Base-by-base conservation (phyloP, 768 basidiomycete species). In the Tulasnella sp. region DNA sequence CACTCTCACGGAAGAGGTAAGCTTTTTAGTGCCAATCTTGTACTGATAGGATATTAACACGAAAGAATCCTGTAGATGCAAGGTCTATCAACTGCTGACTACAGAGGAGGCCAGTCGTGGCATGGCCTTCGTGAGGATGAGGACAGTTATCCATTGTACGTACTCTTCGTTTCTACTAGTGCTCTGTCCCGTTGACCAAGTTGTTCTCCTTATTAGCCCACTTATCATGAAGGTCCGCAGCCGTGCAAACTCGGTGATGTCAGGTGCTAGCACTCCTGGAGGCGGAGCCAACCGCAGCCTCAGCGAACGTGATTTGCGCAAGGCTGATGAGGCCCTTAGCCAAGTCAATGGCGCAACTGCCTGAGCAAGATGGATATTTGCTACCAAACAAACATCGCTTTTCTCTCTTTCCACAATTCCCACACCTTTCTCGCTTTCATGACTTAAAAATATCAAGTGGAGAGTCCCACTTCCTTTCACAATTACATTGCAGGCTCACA, bases 181-280 rank as follows among this genome's bases (percentile, higher is more conserved):
- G 4, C 31, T 6, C 12, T 24, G 24, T 29, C n/a, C 16, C 16
- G 35, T 7, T 12, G 3, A 48, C 25, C 43, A 42, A 28, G 16
- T 35, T 35, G 28, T 39, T 32, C 20, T 9, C 32, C 34, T 32
- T 44, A 55, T 61, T 29, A 88, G 85, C 79, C 87, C 85, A 0
- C 69, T 91, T 53, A 83, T 87, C 20, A 84, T 87, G 79, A 91
- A 91, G 66, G 81, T 89, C 19, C 81, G 87, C 43, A 88, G 83
- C 29, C 78, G 86, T 48, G 74, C 80, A 2, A 78, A 79, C 42
- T 90, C 86, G 16, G 78, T 90, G 66, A 67, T 73, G 52, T 78
- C 77, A 16, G 77, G 79, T 32, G 71, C 77, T 2, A 91, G 85
- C 62, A 95, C 93, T 6, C 88, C 89, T 0, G 92, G 88, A 1